Base-by-base conservation (phyloP, 1,139 yeast genomes). In the Trichomonascaceae sp. region DNA sequence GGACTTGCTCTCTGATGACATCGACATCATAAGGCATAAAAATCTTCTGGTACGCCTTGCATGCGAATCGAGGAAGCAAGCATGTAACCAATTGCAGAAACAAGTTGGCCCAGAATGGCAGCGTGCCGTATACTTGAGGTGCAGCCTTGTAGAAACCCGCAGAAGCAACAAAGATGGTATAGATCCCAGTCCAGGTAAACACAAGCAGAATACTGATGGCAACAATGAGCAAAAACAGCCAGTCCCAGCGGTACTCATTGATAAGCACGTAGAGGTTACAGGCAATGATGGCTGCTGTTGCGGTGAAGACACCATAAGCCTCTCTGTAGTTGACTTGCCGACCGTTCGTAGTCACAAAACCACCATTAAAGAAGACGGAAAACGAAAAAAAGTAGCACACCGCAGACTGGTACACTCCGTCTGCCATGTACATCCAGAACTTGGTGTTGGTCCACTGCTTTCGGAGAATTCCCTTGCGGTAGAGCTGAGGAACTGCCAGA, bases 221-320 rank as follows among this genome's bases (percentile, higher is more conserved):
- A 37, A 74, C 71, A 46, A 82, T 69, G 32, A 80, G 52, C n/a
- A 67, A 44, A 5, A 87, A 74, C 34, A 84, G 61, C 92, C 93
- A 82, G 60, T 89, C 98, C 98, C 98, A 89, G 48, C 93, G 69
- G 52, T 74, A 74, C 56, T 84, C 93, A 53, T 85, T 93, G 47
- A 80, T 57, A 48, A 84, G 50, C 34, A 89, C 76, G 59, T 78
- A 85, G 14, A 74, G 50, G 57, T 89, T 82, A 60, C 95, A 85
- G 3, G 94, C 65, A 34, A 78, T 62, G 41, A 82, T 81, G 2
- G 94, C 73, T 44, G 87, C 77, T 22, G 84, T 69, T 2, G 93
- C 79, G 27, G 81, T 89, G 37, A 73, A 65, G 3, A 78, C 68
- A 56, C 98, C 98, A 48, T 85, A 69, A 64, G 78, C 74, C 54